Conservation (phyloP, 495 filamentous ascomycete genomes). For the Clohesyomyces aquaticus region DNA sequence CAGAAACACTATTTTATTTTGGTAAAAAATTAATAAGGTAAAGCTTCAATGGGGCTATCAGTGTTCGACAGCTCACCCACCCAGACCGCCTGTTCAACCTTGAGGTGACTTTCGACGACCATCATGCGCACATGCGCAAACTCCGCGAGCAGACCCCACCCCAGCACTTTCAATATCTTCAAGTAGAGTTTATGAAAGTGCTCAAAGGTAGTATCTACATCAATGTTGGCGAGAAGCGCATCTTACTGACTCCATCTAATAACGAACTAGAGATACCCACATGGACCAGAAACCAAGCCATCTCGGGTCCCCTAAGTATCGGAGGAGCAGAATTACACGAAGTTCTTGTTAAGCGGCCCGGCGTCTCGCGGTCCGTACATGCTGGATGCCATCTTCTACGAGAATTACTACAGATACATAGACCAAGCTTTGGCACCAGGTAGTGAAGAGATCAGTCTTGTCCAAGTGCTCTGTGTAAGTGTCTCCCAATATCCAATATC, state of each 20-base stretch:
- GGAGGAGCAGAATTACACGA: slow-evolving; percentile 13
- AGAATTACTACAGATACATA: slow-evolving; percentile 61
- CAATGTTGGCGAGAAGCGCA: slow-evolving; percentile 47
- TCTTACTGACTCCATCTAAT: slow-evolving; percentile 43
- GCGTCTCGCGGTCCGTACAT: slow-evolving; percentile 43
- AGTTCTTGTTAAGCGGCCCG: slow-evolving; percentile 42
- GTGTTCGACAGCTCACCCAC: neutral
- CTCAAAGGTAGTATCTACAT: slow-evolving; percentile 47
- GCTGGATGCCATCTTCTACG: slow-evolving; percentile 56
- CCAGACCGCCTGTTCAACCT: slow-evolving; percentile 10
- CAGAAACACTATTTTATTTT: neutral
- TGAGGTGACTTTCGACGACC: slow-evolving; percentile 13
- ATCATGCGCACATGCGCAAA: slow-evolving; percentile 5
- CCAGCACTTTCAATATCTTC: slow-evolving; percentile 52
- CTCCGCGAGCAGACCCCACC: slow-evolving; percentile 40
- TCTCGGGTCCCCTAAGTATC: slow-evolving; percentile 2
- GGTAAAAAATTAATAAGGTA: neutral
- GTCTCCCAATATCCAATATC: neutral
- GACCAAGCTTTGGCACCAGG: slow-evolving; percentile 49
- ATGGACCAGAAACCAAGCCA: slow-evolving; percentile 42
- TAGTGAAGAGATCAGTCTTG: slow-evolving; percentile 49
- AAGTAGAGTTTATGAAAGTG: slow-evolving; percentile 52
- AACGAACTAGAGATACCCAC: slow-evolving; percentile 49
- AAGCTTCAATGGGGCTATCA: slow-evolving; percentile 16
- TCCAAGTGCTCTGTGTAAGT: slow-evolving; percentile 43